Evolutionary conservation across 345 rosid species (phyloP).

Genomic region (Hibiscus tridactylites): DNA sequence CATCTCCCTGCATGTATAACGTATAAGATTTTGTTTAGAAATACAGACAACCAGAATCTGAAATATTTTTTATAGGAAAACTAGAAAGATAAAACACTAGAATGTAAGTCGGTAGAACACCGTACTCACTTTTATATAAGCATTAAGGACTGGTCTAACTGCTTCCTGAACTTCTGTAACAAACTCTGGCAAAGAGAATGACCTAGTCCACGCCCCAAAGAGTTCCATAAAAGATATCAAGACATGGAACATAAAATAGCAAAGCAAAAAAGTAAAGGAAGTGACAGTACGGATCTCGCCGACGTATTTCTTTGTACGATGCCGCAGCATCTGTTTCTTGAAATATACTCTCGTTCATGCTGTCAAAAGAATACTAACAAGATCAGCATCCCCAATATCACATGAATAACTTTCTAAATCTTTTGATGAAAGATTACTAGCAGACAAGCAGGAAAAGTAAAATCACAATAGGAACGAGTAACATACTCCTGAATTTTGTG

Average conservation of each 20-base stretch:
- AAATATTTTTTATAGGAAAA: background rate
- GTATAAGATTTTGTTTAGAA: background rate
- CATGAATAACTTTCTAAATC: background rate
- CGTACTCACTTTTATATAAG: slow-evolving; percentile 57
- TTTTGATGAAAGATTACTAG: background rate
- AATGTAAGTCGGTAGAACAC: background rate
- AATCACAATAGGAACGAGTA: slow-evolving; percentile 1
- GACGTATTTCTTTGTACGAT: slow-evolving; percentile 72
- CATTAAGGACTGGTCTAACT: slow-evolving; percentile 71
- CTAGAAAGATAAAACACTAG: background rate
- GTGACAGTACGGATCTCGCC: slow-evolving; percentile 76
- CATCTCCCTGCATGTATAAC: slow-evolving; percentile 49
- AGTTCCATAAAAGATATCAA: background rate
- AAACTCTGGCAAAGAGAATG: slow-evolving; percentile 86
- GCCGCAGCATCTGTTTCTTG: slow-evolving; percentile 89
- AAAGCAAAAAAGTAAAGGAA: slow-evolving; percentile 4
- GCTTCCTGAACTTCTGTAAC: slow-evolving; percentile 83
- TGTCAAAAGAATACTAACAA: slow-evolving; percentile 29
- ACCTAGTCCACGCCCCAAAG: slow-evolving; percentile 33
- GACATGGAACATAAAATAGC: slow-evolving; percentile 4
- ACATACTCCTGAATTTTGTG: slow-evolving; percentile 95
- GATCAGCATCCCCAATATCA: background rate
- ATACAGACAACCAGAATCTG: background rate
- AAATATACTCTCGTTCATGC: slow-evolving; percentile 68
- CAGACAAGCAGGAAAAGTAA: background rate